These are phyloP conservation scores for Magnolia officinalis DNA, from an alignment of 164 flowering plant species.

Conservation along the genomic window DNA sequence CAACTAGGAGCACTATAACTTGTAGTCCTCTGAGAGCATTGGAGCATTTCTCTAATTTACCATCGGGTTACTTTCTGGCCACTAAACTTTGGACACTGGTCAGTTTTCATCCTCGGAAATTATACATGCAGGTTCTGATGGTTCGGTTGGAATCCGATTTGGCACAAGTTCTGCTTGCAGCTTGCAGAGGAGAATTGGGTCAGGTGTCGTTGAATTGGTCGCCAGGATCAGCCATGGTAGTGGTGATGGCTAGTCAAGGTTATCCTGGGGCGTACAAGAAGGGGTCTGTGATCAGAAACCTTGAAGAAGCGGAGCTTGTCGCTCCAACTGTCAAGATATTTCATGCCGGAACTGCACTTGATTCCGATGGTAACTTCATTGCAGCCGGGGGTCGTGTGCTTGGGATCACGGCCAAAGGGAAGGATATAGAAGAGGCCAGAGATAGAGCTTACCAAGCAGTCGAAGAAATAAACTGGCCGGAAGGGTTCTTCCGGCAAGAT, in stretches of 20 bases:
- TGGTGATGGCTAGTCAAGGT: constrained; percentile 93
- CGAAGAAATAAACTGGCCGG: constrained; percentile 73
- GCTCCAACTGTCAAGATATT: constrained; percentile 57
- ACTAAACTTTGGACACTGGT: no score
- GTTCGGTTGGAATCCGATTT: constrained; percentile 85
- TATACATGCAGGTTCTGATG: constrained; percentile 70
- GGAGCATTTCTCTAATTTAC: no score
- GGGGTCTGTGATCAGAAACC: constrained; percentile 60
- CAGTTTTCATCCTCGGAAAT: neutral
- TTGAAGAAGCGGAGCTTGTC: constrained; percentile 28
- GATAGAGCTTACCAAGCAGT: constrained; percentile 72
- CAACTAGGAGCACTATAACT: no score
- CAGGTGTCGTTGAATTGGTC: constrained; percentile 75
- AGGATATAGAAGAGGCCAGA: constrained; percentile 19
- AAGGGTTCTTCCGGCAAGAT: constrained; percentile 76
- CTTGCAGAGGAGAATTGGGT: constrained; percentile 69
- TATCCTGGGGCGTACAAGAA: constrained; percentile 82
- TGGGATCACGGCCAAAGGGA: constrained; percentile 33
- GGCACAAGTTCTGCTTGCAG: constrained; percentile 83
- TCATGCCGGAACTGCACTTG: constrained; percentile 42
- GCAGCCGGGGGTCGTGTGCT: constrained; percentile 91
- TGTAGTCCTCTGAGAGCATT: no score
- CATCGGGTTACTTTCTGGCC: no score
- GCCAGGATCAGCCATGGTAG: constrained; percentile 90
- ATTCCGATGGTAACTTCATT: constrained; percentile 61